Conservation (phyloP, 2,329 filamentous ascomycete species). For the Cytospora leucostoma region DNA sequence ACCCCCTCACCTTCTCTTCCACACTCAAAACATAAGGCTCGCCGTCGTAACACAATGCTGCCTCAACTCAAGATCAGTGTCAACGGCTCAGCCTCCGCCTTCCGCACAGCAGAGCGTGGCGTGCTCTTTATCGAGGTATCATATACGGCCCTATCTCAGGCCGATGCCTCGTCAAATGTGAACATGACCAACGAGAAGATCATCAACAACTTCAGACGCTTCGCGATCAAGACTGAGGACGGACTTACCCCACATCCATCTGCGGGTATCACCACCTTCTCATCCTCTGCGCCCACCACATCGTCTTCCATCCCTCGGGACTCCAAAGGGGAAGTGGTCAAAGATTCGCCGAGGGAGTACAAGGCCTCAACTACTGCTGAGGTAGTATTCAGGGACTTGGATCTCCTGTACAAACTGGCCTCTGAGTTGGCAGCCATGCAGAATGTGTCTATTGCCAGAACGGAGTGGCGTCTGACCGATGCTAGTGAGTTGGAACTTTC, state of each 20-base stretch:
- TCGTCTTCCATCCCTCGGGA: constrained; percentile 4
- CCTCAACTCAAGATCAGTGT: constrained; percentile 30
- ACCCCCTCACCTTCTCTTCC: neutral
- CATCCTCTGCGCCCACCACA: constrained; percentile 26
- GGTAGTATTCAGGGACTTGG: constrained; percentile 30
- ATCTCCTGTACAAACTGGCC: constrained; percentile 25
- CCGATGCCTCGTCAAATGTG: constrained; percentile 22
- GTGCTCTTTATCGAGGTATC: constrained; percentile 27
- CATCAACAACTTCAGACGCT: constrained; percentile 24
- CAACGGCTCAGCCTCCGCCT: constrained; percentile 27
- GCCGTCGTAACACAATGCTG: constrained; percentile 5
- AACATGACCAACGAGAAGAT: constrained; percentile 20
- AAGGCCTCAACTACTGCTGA: constrained; percentile 23
- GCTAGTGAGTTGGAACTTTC: constrained; percentile 24
- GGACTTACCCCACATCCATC: constrained; percentile 25
- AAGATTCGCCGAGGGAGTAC: constrained; percentile 17
- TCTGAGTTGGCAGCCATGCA: constrained; percentile 28
- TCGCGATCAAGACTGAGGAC: constrained; percentile 29
- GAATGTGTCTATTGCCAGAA: constrained; percentile 26
- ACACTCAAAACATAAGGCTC: too few species aligned
- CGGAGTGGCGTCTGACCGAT: constrained; percentile 30
- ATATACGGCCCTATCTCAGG: constrained; percentile 13
- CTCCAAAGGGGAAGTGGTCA: neutral
- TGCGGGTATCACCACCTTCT: constrained; percentile 31
- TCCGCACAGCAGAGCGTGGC: constrained; percentile 30